These are phyloP conservation scores for Xylariaceae sp. DNA, from an alignment of 2,329 filamentous ascomycete species.

Conservation along the genomic window DNA sequence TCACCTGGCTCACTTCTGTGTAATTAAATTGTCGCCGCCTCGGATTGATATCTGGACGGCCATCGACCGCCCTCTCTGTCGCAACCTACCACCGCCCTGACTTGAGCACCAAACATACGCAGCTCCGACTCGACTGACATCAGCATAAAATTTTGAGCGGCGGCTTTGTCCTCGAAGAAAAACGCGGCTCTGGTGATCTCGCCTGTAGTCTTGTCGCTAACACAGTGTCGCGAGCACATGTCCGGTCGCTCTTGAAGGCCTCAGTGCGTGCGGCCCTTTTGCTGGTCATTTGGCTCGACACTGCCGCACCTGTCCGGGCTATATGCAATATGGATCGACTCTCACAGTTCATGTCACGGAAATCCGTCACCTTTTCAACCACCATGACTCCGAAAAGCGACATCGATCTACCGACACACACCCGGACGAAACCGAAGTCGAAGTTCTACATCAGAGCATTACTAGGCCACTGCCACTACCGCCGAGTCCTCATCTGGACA, in stretches of 20 bases:
- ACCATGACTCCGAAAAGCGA: slow-evolving; percentile 22
- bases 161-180: background rate
- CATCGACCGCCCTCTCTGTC: too few species aligned
- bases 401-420: slow-evolving; percentile 27
- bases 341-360: slow-evolving; percentile 24
- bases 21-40: too few species aligned
- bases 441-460: slow-evolving; percentile 42
- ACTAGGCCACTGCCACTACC: slow-evolving; percentile 50
- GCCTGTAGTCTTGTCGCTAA: background rate
- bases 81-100: too few species aligned
- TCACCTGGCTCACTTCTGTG: too few species aligned
- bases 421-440: slow-evolving; percentile 32
- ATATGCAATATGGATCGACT: slow-evolving; percentile 22
- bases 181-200: background rate
- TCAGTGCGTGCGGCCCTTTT: background rate
- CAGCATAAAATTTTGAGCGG: background rate
- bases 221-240: slow-evolving; percentile 1
- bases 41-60: too few species aligned
- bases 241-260: background rate
- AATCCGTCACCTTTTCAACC: slow-evolving; percentile 16
- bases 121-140: background rate
- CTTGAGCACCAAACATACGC: background rate
- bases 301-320: background rate
- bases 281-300: background rate
- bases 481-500: slow-evolving; percentile 49